Base-by-base conservation (phyloP, 768 basidiomycete genomes). In the Boletus edulis region DNA sequence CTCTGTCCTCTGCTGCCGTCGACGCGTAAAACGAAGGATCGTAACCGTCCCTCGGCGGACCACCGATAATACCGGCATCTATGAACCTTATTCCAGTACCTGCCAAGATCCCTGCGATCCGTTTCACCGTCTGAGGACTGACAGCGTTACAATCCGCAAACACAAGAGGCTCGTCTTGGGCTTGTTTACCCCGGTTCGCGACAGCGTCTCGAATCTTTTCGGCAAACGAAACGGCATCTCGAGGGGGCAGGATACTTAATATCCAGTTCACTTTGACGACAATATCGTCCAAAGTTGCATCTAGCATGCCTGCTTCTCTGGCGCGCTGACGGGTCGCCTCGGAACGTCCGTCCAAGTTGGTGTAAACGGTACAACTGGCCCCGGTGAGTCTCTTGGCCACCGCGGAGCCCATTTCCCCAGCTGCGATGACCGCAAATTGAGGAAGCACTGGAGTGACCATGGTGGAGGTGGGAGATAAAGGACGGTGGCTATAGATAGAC, bases 111-210 rank as follows among this genome's bases (percentile, higher is more conserved):
- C 54, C 61, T 12, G 79, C 75, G 46, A 86, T 81, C 31, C 57
- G 66, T 62, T 77, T 76, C 48, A 75, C 76, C 8, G 80, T 80
- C 53, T 72, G 71, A 3, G 81, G 80, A 61, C 73, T 82, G 41
- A 85, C 75, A 10, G 84, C 82, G 54, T 86, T 86, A 56, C 81
- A 83, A 64, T 84, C 82, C 18, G 72, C 80, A 62, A 80, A 84
- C 41, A 78, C 62, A 17, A 75, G 63, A 47, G 49, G 51, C 49
- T 31, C 34, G 34, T 8, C 37, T 22, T 22, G n/a, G 12, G 14
- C 37, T 24, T 17, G 29, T 38, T 34, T 39, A 3, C 41, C 22
- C n/a, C 18, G 52, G 18, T 43, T 52, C 22, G 20, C 41, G 32
- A 44, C 38, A 24, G 54, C 42, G 10, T 52, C 55, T 18, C 52